A percentile compares a stretch with the other conserved stretches of the same genome.
Conservation (phyloP, 177 flowering plant genomes). For the Tripterygium wilfordii region DNA sequence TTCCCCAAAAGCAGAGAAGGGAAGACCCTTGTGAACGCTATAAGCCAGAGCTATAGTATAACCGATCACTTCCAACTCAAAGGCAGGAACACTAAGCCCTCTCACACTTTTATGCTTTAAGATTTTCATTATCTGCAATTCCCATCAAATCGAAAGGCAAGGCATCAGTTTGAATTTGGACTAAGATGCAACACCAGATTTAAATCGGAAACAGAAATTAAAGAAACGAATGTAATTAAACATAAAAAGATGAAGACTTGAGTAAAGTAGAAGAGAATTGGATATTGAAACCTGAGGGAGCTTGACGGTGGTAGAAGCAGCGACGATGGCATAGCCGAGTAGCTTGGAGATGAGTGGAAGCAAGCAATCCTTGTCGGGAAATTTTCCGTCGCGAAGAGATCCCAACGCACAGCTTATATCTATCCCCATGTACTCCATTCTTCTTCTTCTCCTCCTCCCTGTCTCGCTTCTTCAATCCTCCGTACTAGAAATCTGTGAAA, state of each 20-base stretch:
- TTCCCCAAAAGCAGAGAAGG: constrained; percentile 97
- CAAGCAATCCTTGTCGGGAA: constrained; percentile 79
- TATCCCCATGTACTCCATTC: constrained; percentile 61
- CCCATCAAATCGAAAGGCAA: no score
- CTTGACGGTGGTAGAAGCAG: constrained; percentile 96
- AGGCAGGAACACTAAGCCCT: constrained; percentile 76
- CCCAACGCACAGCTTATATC: constrained; percentile 70
- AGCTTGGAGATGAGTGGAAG: constrained; percentile 90
- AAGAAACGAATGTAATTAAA: no score
- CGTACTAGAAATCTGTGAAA: no score
- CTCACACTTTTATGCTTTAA: constrained; percentile 70
- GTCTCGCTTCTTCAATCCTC: no score
- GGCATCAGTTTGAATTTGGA: no score
- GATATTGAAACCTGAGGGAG: constrained; percentile 99
- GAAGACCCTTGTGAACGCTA: constrained; percentile 89
- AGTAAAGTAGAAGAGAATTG: no score
- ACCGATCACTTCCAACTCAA: constrained; percentile 96
- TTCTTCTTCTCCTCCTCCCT: background rate
- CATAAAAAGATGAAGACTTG: no score
- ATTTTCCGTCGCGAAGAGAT: constrained; percentile 50
- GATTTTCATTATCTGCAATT: constrained; percentile 87
- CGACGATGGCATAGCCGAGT: constrained; percentile 89
- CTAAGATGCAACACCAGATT: no score
- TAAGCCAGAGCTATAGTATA: constrained; percentile 90
- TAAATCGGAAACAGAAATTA: background rate